Base-by-base conservation (phyloP, 1,284 basidiomycete species). In the Veloboletus limbatus region DNA sequence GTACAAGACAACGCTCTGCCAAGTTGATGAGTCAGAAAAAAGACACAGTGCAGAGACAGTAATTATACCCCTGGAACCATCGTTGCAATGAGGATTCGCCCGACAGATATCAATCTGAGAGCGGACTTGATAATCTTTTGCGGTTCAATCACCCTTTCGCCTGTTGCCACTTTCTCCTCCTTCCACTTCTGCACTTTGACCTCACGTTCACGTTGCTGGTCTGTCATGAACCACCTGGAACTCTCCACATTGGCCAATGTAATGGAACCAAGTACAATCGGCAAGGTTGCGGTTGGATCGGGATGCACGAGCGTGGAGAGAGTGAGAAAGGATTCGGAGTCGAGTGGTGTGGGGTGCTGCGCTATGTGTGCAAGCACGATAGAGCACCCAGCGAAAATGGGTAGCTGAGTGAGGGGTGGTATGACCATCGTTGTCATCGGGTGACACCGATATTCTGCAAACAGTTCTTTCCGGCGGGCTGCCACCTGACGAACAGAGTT, bases 181-280 rank as follows among this genome's bases (percentile, higher is more conserved):
- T 79, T 75, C 37, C 72, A 67, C 34, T 64, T 59, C 46, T 69
- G 71, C 42, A 69, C 62, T 34, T 71, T 69, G 43, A 43, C 36
- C 40, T 60, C 53, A 17, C 66, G 63, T 56, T 76, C 74, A 33
- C 72, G 71, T 46, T 80, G 77, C 9, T 74, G 73, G 6, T 79
- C 72, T 26, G 72, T 77, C 64, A 81, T 71, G 51, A 86, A 77
- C 85, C 84, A 88, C 37, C 75, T 77, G 26, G 79, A 75, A 14
- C 85, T 80, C 58, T 92, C 89, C 9, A 89, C 82, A 52, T 90
- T 91, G 3, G 82, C 81, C 67, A 92, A 72, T 13, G 85, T 87
- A 26, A 88, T 65, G 39, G 91, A 63, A 6, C 89, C 88, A 14
- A 92, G 73, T 1, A 77, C 68, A 43, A 92, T 79, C 1, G 89